These are phyloP conservation scores for Trichoderma afroharzianum DNA, from an alignment of 2,329 filamentous ascomycete genomes.

Conservation along the genomic window DNA sequence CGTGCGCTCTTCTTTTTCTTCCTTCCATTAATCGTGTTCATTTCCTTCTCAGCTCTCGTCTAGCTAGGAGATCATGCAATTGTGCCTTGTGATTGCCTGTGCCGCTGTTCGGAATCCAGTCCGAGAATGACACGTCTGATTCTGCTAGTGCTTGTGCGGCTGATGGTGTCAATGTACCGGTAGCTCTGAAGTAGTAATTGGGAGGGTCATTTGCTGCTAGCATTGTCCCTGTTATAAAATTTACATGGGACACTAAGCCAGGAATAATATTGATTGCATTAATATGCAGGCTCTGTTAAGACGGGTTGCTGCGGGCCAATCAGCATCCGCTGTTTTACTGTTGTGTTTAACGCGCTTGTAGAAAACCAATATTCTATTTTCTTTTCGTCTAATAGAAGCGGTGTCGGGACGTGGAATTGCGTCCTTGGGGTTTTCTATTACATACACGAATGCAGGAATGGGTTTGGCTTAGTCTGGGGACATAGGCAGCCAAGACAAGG, in stretches of 20 bases:
- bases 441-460: neutral
- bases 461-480: neutral
- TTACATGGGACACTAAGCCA: neutral
- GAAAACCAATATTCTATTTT: neutral
- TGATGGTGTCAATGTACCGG: neutral
- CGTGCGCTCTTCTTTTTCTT: neutral
- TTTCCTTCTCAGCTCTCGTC: neutral
- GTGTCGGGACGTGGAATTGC: neutral
- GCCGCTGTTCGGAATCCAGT: neutral
- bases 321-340: neutral
- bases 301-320: neutral
- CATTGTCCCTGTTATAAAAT: neutral
- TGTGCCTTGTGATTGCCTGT: neutral
- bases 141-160: neutral
- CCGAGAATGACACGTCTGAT: neutral
- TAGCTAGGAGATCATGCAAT: neutral
- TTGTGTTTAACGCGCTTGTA: neutral
- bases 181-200: neutral
- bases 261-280: neutral
- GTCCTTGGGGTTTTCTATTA: neutral
- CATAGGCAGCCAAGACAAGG: neutral
- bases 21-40: neutral
- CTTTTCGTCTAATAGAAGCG: neutral
- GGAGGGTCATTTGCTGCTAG: neutral
- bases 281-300: neutral